Evolutionary conservation across 2,329 filamentous ascomycete genomes (phyloP), one percentile per base, ranked within the genome.

Genomic region (Byssoonygena ceratinophila): DNA sequence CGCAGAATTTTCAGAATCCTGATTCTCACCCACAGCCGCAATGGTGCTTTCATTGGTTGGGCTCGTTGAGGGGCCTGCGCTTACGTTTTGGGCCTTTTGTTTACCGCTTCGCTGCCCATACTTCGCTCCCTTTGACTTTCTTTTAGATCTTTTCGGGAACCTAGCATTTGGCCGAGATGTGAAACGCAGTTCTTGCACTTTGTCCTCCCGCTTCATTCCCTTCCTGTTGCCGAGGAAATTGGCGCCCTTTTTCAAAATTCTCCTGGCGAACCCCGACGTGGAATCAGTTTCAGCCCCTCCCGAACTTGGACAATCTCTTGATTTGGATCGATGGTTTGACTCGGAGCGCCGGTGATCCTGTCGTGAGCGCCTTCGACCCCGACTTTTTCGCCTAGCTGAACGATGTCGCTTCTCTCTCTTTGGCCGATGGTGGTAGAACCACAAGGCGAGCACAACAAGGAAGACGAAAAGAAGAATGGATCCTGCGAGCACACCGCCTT

Each of bases 401-500:
- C 18, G 22, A n/a, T 7, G 40, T 20, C 20, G 40, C 23, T 50
- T 16, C 22, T n/a, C 20, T 16, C 11, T 16, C 22, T 47, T 39
- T 8, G 27, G 37, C 36, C 37, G 12, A 43, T n/a, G 20, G 18
- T 23, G 8, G 23, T 49, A 37, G 27, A 49, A 32, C 50, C 50
- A 52, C 29, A 47, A 14, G 6, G 3, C 44, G n/a, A 62, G 22
- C 14, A 27, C 57, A n/a, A 61, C 32, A 14, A 64, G 40, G 46
- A 64, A 49, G 14, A 63, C 16, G 5, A 58, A 58, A 6, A 57
- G 54, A 1, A 64, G 50, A 27, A 63, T 55, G 14, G 59, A 57
- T 4, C 59, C 61, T 6, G 60, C 60, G 9, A 65, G 60, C 14
- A 65, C 52, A 8, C 63, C 63, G 11, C 57, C 62, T 55, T 61